Evolutionary conservation across 2,329 filamentous ascomycete species (phyloP).

Genomic region (Aspergillus neoniger): DNA sequence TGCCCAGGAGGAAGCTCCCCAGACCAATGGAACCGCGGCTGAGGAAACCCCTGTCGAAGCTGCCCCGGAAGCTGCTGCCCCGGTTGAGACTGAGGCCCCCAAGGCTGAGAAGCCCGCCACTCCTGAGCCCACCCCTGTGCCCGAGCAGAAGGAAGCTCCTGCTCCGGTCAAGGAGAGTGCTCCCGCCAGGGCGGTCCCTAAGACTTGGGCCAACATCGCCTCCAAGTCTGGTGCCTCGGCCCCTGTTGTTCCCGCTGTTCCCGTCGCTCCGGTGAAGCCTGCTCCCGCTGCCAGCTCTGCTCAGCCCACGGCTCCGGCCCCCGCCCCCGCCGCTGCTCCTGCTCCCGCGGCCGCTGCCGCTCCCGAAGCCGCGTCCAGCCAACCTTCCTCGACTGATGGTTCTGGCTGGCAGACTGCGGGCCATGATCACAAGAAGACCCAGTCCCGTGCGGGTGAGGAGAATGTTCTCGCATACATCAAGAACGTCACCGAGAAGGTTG

Average conservation of each 20-base stretch:
- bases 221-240: conserved; percentile 46
- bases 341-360: conserved; percentile 48
- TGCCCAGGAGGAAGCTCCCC: conserved; percentile 31
- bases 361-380: conserved; percentile 66
- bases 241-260: conserved; percentile 38
- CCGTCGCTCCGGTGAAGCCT: conserved; percentile 36
- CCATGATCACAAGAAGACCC: conserved; percentile 75
- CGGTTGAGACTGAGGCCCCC: conserved; percentile 44
- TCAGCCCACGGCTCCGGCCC: conserved; percentile 38
- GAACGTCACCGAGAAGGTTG: conserved; percentile 88
- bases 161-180: conserved; percentile 56
- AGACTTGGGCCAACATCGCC: conserved; percentile 68
- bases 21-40: conserved; percentile 38
- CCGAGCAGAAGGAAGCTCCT: conserved; percentile 45
- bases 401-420: conserved; percentile 88
- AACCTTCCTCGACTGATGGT: conserved; percentile 68
- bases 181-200: conserved; percentile 54
- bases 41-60: conserved; percentile 22
- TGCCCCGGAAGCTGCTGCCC: conserved; percentile 33
- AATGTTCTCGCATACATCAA: conserved; percentile 87
- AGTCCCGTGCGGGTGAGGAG: conserved; percentile 70
- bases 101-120: conserved; percentile 66
- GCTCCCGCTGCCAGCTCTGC: conserved; percentile 36
- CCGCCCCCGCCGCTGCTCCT: conserved; percentile 35
- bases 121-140: conserved; percentile 59